phyloP scores from a whole-genome alignment of 805 yeast species.

The Myxozyma geophila region DNA sequence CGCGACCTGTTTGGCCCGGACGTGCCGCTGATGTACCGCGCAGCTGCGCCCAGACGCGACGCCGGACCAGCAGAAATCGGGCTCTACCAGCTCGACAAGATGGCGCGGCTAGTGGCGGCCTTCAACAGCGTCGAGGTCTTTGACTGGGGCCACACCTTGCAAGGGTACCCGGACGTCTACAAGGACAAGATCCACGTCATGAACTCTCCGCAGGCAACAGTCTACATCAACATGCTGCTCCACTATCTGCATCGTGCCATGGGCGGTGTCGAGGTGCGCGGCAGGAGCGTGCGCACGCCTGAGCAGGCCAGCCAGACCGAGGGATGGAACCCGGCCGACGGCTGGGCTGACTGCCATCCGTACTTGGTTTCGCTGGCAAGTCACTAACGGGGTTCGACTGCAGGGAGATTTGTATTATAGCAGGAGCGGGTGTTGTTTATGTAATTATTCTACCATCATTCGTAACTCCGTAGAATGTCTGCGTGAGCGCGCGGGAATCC shows the following conservation, averaged over 20 bases:
- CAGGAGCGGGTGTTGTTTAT: neutral
- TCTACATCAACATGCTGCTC: slow-evolving; percentile 26
- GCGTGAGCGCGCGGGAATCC: too few species aligned
- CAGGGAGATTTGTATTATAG: neutral
- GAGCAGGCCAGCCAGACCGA: neutral
- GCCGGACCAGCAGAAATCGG: slow-evolving; percentile 13
- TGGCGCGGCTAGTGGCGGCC: slow-evolving; percentile 19
- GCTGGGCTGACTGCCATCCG: slow-evolving; percentile 24
- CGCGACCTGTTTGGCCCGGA: slow-evolving; percentile 22
- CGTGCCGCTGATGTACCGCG: slow-evolving; percentile 31
- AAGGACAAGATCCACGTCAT: slow-evolving; percentile 25
- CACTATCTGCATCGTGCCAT: slow-evolving; percentile 29
- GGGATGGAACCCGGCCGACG: slow-evolving; percentile 3
- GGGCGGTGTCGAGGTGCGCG: slow-evolving; percentile 27
- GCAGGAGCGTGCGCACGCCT: slow-evolving; percentile 12
- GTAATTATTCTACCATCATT: neutral
- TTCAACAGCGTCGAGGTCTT: slow-evolving; percentile 20
- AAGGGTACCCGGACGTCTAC: slow-evolving; percentile 14
- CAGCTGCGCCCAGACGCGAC: slow-evolving; percentile 10
- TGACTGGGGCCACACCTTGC: slow-evolving; percentile 26
- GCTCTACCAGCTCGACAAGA: slow-evolving; percentile 16
- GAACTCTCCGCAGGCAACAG: slow-evolving; percentile 9
- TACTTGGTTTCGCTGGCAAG: neutral
- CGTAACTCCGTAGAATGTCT: too few species aligned
- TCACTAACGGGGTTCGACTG: neutral